Conservation (phyloP, 495 filamentous ascomycete species). For the Aspergillus bridgeri region DNA sequence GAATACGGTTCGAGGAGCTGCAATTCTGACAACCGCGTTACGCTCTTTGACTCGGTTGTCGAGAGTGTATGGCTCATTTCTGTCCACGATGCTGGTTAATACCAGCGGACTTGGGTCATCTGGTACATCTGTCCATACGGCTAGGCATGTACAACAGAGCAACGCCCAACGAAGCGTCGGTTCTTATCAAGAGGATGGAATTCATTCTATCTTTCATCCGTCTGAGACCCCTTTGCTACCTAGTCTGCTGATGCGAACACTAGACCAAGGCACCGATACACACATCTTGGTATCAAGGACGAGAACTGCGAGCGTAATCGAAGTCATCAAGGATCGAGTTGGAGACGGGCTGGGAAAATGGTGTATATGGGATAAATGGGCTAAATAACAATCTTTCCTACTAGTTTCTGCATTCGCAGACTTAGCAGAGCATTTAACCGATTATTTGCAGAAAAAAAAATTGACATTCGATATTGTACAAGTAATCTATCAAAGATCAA, state of each 20-base stretch:
- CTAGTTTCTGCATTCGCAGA: background rate
- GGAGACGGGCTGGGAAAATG: slow-evolving; percentile 38
- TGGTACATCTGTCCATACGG: background rate
- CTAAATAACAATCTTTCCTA: background rate
- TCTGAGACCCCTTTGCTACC: slow-evolving; percentile 24
- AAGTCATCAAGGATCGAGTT: slow-evolving; percentile 43
- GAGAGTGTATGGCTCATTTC: slow-evolving; percentile 22
- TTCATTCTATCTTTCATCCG: slow-evolving; percentile 34
- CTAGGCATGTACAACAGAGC: background rate
- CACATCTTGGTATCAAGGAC: slow-evolving; percentile 39
- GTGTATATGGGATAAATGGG: slow-evolving; percentile 28
- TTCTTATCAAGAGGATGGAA: slow-evolving; percentile 19
- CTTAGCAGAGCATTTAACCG: background rate
- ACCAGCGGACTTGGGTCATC: slow-evolving; percentile 32
- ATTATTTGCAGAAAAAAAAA: background rate
- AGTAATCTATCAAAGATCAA: background rate
- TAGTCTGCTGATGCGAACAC: slow-evolving; percentile 36
- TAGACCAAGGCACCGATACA: slow-evolving; percentile 42
- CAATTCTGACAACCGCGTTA: slow-evolving; percentile 31
- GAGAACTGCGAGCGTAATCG: slow-evolving; percentile 25
- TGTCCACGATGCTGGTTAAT: slow-evolving; percentile 41
- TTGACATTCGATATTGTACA: background rate
- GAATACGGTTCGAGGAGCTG: slow-evolving; percentile 37
- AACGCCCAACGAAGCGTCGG: background rate
- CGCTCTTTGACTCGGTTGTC: slow-evolving; percentile 35